Base-by-base conservation (phyloP, 2,329 filamentous ascomycete species). In the Calonectria honghensis region DNA sequence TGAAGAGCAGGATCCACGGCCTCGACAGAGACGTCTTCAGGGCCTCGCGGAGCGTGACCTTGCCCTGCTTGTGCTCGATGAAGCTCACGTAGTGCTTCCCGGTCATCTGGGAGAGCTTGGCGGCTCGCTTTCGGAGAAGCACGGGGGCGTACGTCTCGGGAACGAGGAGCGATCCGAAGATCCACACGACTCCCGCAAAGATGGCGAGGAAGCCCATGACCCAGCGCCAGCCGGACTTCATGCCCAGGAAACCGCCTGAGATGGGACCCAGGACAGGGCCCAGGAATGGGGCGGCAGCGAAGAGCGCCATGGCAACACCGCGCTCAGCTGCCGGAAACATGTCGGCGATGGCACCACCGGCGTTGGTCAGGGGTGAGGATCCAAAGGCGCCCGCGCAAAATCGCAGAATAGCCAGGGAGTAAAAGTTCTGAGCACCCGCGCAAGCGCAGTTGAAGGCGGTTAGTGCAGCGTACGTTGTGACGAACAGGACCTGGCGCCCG, bases 201-300 rank as follows among this genome's bases (percentile, higher is more conserved):
- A 70, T 70, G 54, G 32, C 68, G 3, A 70, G 57, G 45, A 70
- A 70, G 16, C 68, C 68, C 68, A 70, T 70, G 32, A 70, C 68
- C 68, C 68, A 70, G 31, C 68, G 68, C 68, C 68, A 70, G 7
- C 68, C 68, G 32, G 68, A 45, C 6, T 52, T 27, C 57, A 70
- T 63, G 10, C 68, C 68, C 31, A 70, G 18, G 68, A 70, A 70
- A 4, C 68, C 68, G 16, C 68, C 68, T 16, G 68, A 24, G 14
- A 70, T 59, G 14, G 68, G 68, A 3, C 68, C 68, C 18, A 70
- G 57, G 6, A 70, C 68, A 4, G 68, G 68, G 16, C 68, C 68
- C 0, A 70, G 57, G 57, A 70, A 70, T 2, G 68, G 68, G 2
- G 68, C 68, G 1, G 68, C 57, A 16, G 68, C 68, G 20, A 70